phyloP scores from a whole-genome alignment of 371 early-diverging fungal species.

The Chytridium lagenaria region DNA sequence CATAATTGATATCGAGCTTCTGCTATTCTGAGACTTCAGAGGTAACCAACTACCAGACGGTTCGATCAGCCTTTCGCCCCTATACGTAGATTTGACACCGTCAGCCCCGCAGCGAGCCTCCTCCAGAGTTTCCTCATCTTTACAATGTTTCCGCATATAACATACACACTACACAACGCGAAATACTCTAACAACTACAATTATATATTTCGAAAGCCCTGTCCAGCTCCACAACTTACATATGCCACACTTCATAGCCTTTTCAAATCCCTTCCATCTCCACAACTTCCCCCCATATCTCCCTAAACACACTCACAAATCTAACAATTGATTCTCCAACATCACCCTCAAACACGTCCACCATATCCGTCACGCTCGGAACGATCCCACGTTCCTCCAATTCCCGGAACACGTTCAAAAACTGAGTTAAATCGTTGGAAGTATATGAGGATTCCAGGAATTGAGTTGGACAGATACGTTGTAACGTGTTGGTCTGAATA shows the following conservation, averaged over 20 bases:
- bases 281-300: conserved; percentile 48
- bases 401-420: conserved; percentile 43
- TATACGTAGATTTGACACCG: too few relatives aligned
- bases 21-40: too few relatives aligned
- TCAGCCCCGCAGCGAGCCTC: too few relatives aligned
- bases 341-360: not conserved
- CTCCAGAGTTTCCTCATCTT: too few relatives aligned
- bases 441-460: conserved; percentile 44
- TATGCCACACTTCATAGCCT: too few relatives aligned
- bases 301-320: conserved; percentile 38
- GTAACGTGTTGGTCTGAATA: conserved; percentile 6
- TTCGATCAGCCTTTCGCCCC: too few relatives aligned
- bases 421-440: conserved; percentile 42
- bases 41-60: too few relatives aligned
- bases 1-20: too few relatives aligned
- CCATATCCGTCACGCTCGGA: conserved; percentile 17
- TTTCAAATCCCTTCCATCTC: conserved; percentile 41
- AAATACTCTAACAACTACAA: too few relatives aligned
- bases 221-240: not conserved
- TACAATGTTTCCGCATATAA: not conserved
- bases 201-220: not conserved
- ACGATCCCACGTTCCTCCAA: conserved; percentile 45
- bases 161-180: too few relatives aligned
- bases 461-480: conserved; percentile 17
- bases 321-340: conserved; percentile 10